Percentiles rank a stretch among this genome's conserved stretches.
Conservation (phyloP, 208 protist species). For the Acanthamoeba divionensis region DNA sequence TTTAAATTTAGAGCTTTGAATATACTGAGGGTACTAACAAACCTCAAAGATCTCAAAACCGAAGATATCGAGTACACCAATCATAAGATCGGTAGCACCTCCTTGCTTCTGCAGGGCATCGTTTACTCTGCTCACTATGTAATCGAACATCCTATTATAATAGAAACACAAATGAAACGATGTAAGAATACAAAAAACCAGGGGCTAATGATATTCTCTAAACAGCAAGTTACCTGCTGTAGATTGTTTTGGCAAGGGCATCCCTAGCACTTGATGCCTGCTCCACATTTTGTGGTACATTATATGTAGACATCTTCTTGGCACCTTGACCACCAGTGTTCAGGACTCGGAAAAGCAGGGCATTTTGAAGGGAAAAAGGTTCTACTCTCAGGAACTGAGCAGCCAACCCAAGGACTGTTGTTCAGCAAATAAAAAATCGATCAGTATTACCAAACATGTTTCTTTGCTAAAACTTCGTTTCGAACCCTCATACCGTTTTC, state of each 20-base stretch:
- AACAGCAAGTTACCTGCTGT: slow-evolving; percentile 83
- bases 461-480: no score
- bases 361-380: slow-evolving; percentile 39
- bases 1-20: not conserved
- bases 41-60: slow-evolving; percentile 77
- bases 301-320: slow-evolving; percentile 83
- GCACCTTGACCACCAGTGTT: slow-evolving; percentile 50
- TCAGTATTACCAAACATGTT: not conserved
- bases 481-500: not conserved
- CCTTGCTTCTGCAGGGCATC: slow-evolving; percentile 44
- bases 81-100: not conserved
- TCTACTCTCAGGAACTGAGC: slow-evolving; percentile 42
- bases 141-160: slow-evolving; percentile 83
- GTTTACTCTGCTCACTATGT: slow-evolving; percentile 84
- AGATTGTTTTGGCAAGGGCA: slow-evolving; percentile 81
- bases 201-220: no score
- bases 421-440: no score
- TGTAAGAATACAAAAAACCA: no score
- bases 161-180: no score
- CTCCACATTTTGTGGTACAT: slow-evolving; percentile 41
- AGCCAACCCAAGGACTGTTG: slow-evolving; percentile 17
- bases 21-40: slow-evolving; percentile 53
- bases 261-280: slow-evolving; percentile 66
- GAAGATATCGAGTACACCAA: slow-evolving; percentile 92
- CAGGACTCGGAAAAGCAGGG: slow-evolving; percentile 48